Base-by-base conservation (phyloP, 148 eudicot genomes). In the Rhododendron ferrugineum region DNA sequence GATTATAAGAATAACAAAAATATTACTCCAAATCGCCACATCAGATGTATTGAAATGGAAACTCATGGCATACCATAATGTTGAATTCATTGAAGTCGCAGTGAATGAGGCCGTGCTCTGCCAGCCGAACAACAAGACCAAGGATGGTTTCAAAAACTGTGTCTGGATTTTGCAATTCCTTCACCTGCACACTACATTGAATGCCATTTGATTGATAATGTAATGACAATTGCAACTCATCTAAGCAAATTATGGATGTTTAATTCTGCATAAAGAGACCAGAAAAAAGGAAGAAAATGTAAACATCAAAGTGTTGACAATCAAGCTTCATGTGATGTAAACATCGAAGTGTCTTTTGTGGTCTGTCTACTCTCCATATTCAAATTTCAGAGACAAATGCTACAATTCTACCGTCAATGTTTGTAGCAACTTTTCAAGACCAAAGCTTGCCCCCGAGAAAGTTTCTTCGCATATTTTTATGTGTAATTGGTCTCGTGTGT, bases 61-160 rank as follows among this genome's bases (percentile, higher is more conserved):
- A 52, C 36, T 34, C 13, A 37, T 47, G 50, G 47, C 90, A 86
- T 89, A 94, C 98, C 98, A 96, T 96, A 80, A 96, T 94, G 84
- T 96, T 96, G 86, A 96, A 96, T 86, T 96, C 99, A 92, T 96
- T 96, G 78, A 96, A 96, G 83, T 96, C 99, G 60, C 98, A 96
- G 87, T 96, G 99, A 84, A 96, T 96, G 85, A 96, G 97, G 78
- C 99, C 98, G 88, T 96, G 98, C 90, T 96, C 99, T 68, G 99
- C 99, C 80, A 96, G 82, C 52, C 94, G 97, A 87, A 95, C 92
- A 87, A 96, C 88, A 81, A 93, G 90, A 82, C 93, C 90, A 52
- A 92, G 84, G 42, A 96, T 89, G 64, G 93, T 92, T 83, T 96
- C 99, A 74, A 95, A 95, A 79, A 95, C 89, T 42, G 86, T 85